phyloP scores from a whole-genome alignment of 805 yeast species.

The Wickerhamiella galacta region DNA sequence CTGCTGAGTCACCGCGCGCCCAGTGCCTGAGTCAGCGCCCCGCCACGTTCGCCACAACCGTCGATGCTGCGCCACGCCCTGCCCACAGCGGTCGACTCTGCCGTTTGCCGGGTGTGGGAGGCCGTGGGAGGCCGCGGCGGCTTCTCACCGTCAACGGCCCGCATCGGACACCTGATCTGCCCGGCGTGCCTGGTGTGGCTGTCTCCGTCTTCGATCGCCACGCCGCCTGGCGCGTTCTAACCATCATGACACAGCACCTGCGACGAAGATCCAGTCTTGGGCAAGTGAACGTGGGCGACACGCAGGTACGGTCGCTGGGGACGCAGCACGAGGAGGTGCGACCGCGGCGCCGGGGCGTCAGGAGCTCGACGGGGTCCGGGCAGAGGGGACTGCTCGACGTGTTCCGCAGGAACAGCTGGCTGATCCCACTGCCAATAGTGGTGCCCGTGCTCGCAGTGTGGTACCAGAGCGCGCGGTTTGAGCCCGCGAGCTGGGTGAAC shows the following conservation, averaged over 20 bases:
- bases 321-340: slow-evolving; percentile 8
- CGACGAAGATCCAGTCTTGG: slow-evolving; percentile 13
- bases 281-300: slow-evolving; percentile 15
- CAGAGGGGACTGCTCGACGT: slow-evolving; percentile 2
- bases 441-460: slow-evolving; percentile 6
- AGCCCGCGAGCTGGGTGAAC: slow-evolving; percentile 13
- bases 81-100: background rate
- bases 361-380: background rate
- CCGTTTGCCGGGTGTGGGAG: too few species aligned
- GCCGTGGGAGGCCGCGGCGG: too few species aligned
- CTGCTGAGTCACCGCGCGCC: too few species aligned
- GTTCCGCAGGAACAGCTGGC: slow-evolving; percentile 10
- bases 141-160: background rate
- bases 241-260: background rate
- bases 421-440: slow-evolving; percentile 12
- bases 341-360: slow-evolving; percentile 7
- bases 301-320: slow-evolving; percentile 15
- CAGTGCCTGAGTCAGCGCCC: too few species aligned
- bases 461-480: slow-evolving; percentile 7
- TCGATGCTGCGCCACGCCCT: too few species aligned
- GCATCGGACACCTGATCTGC: background rate
- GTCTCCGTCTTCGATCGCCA: too few species aligned
- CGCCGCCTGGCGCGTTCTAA: too few species aligned
- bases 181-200: too few species aligned
- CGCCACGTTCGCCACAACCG: too few species aligned